Evolutionary conservation across 148 eudicot species (phyloP).

Genomic region (Nyssa sinensis): DNA sequence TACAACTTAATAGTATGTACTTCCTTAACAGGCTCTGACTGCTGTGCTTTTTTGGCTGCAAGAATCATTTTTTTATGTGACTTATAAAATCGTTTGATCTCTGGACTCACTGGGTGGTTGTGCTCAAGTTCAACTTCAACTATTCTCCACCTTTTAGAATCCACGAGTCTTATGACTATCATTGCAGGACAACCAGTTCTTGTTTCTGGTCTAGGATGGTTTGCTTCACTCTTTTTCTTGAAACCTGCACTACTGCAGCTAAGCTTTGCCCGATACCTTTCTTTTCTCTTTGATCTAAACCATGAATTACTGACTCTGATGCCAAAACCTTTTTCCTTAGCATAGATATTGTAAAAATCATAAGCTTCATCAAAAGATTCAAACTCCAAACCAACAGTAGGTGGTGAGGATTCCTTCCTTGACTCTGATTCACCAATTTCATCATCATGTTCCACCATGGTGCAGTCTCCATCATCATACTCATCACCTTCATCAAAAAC

Average conservation of each 20-base stretch:
- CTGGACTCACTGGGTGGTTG: constrained; percentile 38
- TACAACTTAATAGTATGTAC: constrained; percentile 36
- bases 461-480: constrained; percentile 26
- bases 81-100: constrained; percentile 31
- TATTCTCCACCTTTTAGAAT: constrained; percentile 38
- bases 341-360: constrained; percentile 32
- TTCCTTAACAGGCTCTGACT: constrained; percentile 28
- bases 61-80: constrained; percentile 39
- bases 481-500: constrained; percentile 32
- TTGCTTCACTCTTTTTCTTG: constrained; percentile 40
- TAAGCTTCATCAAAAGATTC: constrained; percentile 38
- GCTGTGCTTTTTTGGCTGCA: constrained; percentile 28
- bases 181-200: constrained; percentile 45
- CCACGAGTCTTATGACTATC: constrained; percentile 37
- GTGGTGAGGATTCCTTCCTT: constrained; percentile 19
- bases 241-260: constrained; percentile 47
- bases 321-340: constrained; percentile 39
- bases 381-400: constrained; percentile 37
- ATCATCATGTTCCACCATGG: constrained; percentile 19
- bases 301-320: constrained; percentile 44
- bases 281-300: constrained; percentile 37
- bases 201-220: constrained; percentile 42
- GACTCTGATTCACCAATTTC: constrained; percentile 15
- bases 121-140: constrained; percentile 38
- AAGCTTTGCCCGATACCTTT: constrained; percentile 42